Conservation (phyloP, 2,329 filamentous ascomycete genomes). For the Coleophoma crateriformis region DNA sequence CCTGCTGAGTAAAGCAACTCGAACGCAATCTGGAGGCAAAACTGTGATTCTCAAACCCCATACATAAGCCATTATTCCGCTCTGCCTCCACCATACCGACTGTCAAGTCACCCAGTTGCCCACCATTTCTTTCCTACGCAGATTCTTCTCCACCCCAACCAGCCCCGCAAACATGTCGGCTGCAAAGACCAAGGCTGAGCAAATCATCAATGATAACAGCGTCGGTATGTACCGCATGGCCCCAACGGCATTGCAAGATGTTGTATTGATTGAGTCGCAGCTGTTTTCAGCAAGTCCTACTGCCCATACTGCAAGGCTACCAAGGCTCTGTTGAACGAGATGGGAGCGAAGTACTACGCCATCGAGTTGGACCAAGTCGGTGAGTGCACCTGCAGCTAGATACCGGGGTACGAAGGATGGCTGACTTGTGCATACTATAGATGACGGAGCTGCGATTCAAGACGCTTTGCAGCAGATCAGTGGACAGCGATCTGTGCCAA, state of each 20-base stretch:
- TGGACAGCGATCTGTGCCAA: conserved; percentile 84
- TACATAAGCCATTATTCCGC: background rate
- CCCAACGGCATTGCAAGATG: background rate
- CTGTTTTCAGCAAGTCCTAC: conserved; percentile 95
- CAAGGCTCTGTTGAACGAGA: conserved; percentile 67
- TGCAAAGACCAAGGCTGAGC: conserved; percentile 76
- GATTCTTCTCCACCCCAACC: conserved; percentile 61
- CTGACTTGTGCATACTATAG: conserved; percentile 35
- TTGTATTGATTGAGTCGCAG: conserved; percentile 31
- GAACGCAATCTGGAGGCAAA: background rate
- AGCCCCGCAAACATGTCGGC: conserved; percentile 70
- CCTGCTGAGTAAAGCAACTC: no score
- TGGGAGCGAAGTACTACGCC: conserved; percentile 66
- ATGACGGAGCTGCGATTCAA: conserved; percentile 80
- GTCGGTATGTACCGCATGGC: conserved; percentile 55
- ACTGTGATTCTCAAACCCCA: conserved; percentile 2
- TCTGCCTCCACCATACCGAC: conserved; percentile 1
- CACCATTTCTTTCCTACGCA: conserved; percentile 62
- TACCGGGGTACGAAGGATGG: background rate
- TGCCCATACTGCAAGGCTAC: conserved; percentile 86
- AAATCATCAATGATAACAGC: conserved; percentile 82
- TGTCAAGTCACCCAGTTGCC: conserved; percentile 15
- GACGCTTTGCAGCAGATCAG: conserved; percentile 74
- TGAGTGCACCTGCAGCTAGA: conserved; percentile 34
- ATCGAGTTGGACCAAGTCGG: conserved; percentile 83